phyloP scores from a whole-genome alignment of 345 rosid species.

The Salix arbutifolia region DNA sequence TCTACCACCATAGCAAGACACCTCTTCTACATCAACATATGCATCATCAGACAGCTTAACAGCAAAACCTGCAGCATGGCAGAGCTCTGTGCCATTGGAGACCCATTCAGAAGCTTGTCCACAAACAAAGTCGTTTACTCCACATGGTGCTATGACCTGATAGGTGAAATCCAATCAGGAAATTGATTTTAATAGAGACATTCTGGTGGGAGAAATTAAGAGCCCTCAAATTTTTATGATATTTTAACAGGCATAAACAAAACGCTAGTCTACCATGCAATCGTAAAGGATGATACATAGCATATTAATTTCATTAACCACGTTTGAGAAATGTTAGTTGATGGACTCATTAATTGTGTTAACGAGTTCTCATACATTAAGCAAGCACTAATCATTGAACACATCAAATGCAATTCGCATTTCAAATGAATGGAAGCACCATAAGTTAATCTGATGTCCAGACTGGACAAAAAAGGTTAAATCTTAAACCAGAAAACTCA shows the following conservation, averaged over 20 bases:
- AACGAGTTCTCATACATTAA: background rate
- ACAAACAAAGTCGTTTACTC: slow-evolving; percentile 70
- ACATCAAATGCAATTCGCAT: background rate
- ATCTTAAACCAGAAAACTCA: background rate
- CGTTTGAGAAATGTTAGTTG: background rate
- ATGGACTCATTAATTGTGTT: background rate
- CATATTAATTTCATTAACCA: background rate
- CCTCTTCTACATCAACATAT: slow-evolving; percentile 34
- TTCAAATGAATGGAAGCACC: background rate
- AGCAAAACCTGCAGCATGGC: slow-evolving; percentile 75
- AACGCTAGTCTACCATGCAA: background rate
- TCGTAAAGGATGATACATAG: background rate
- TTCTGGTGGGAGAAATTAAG: background rate
- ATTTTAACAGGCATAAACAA: background rate
- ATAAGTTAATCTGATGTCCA: background rate
- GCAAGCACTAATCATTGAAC: background rate
- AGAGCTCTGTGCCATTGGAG: slow-evolving; percentile 79
- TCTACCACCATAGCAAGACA: slow-evolving; percentile 72
- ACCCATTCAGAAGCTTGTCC: slow-evolving; percentile 79
- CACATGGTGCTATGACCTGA: slow-evolving; percentile 77
- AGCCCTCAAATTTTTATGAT: background rate
- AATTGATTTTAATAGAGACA: slow-evolving; percentile 10
- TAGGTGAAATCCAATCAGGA: slow-evolving; percentile 20
- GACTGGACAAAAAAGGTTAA: background rate
- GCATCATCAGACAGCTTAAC: slow-evolving; percentile 36